Percentiles rank a stretch among this genome's conserved stretches.
phyloP scores from a whole-genome alignment of 2,329 filamentous ascomycete genomes.

The Xylariaceae sp. region DNA sequence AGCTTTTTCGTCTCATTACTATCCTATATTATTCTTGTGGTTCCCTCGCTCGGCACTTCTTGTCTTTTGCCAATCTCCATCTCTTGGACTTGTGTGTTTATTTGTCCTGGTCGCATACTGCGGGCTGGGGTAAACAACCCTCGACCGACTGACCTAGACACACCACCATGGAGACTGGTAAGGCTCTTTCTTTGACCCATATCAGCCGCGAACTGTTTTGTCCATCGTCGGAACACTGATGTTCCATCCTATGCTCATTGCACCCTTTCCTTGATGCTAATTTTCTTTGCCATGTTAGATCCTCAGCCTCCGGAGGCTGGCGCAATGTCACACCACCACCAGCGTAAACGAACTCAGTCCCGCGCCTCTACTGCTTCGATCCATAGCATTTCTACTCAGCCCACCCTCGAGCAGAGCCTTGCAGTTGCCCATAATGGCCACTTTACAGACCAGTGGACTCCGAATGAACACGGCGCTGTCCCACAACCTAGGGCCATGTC shows the following conservation, averaged over 20 bases:
- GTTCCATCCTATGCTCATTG: neutral
- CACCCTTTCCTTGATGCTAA: too few relatives aligned
- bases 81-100: slow-evolving; percentile 16
- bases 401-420: slow-evolving; percentile 47
- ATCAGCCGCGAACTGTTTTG: too few relatives aligned
- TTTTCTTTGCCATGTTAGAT: slow-evolving; percentile 12
- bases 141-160: slow-evolving; percentile 4
- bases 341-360: slow-evolving; percentile 48
- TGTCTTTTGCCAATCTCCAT: too few relatives aligned
- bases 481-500: slow-evolving; percentile 39
- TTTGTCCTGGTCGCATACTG: slow-evolving; percentile 19
- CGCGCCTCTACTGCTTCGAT: slow-evolving; percentile 54
- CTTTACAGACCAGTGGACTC: slow-evolving; percentile 47
- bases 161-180: slow-evolving; percentile 20
- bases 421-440: slow-evolving; percentile 30
- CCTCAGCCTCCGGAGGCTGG: slow-evolving; percentile 26
- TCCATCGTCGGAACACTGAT: too few relatives aligned
- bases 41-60: too few relatives aligned
- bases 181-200: slow-evolving; percentile 6
- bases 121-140: slow-evolving; percentile 26
- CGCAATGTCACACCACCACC: slow-evolving; percentile 33
- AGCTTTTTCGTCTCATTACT: slow-evolving; percentile 4
- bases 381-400: slow-evolving; percentile 49
- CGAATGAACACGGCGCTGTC: slow-evolving; percentile 33
- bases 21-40: neutral